Percentiles rank a stretch among this genome's conserved stretches.
Conservation (phyloP, 1,139 yeast genomes). For the Schwanniomyces etchellsii region DNA sequence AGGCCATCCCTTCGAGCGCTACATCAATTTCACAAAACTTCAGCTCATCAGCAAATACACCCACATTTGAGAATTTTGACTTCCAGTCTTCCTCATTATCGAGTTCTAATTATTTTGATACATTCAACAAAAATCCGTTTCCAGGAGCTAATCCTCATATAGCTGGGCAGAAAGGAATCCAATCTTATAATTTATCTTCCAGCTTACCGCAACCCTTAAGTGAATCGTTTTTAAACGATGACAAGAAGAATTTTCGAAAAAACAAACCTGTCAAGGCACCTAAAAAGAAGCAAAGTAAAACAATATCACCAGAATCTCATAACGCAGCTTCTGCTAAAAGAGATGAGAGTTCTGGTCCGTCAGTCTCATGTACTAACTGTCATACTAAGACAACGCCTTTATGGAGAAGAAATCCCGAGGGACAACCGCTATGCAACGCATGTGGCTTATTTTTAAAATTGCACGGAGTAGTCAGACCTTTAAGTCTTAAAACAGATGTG, state of each 20-base stretch:
- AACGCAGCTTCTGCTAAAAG: constrained; percentile 1
- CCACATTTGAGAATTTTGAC: constrained; percentile 3
- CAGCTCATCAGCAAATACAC: constrained; percentile 1
- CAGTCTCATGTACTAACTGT: constrained; percentile 41
- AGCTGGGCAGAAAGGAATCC: constrained; percentile 1
- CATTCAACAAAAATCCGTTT: constrained; percentile 3
- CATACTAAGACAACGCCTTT: constrained; percentile 53
- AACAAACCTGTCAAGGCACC: constrained; percentile 6
- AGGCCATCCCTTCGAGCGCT: constrained; percentile 1
- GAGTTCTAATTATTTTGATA: constrained; percentile 5
- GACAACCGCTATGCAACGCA: constrained; percentile 53
- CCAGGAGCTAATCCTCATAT: constrained; percentile 1
- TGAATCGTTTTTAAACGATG: constrained; percentile 4
- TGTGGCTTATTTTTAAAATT: constrained; percentile 54
- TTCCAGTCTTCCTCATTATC: constrained; percentile 2
- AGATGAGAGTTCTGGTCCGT: constrained; percentile 4
- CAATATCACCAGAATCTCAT: constrained; percentile 4
- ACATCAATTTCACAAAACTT: constrained; percentile 1
- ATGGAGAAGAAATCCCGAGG: constrained; percentile 54
- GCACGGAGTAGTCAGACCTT: constrained; percentile 54
- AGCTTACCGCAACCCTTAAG: constrained; percentile 2
- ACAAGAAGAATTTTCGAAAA: constrained; percentile 4
- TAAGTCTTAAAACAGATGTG: constrained; percentile 79
- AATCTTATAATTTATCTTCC: constrained; percentile 1
- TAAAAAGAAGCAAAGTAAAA: constrained; percentile 4